Evolutionary conservation across 192 early-diverging fungal species (phyloP).

Genomic region (Globomyces pollinis-pini): DNA sequence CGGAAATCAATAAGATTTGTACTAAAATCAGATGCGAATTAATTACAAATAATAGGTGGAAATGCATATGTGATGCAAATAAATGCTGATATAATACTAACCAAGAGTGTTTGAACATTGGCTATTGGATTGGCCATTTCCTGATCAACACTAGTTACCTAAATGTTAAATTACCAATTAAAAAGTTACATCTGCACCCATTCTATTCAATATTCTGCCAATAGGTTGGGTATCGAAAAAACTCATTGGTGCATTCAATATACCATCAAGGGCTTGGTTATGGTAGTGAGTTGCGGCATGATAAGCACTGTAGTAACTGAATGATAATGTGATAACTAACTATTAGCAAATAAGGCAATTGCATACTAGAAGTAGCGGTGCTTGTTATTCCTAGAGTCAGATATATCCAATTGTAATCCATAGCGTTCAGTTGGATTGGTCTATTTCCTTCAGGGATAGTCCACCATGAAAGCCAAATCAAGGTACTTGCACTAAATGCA

Average conservation of each 20-base stretch:
- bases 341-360: no score
- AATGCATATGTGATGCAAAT: background rate
- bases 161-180: no score
- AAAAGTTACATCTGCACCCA: slow-evolving; percentile 18
- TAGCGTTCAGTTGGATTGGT: slow-evolving; percentile 14
- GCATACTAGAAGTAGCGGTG: no score
- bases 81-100: background rate
- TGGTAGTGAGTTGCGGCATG: no score
- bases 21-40: slow-evolving; percentile 14
- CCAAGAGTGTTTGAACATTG: background rate
- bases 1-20: background rate
- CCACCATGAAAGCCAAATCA: slow-evolving; percentile 43
- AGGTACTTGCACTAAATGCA: no score
- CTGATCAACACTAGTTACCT: background rate
- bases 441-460: no score
- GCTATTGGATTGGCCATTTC: background rate
- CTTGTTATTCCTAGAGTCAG: slow-evolving; percentile 16
- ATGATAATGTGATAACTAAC: slow-evolving; percentile 16
- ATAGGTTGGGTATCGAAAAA: slow-evolving; percentile 91
- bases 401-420: slow-evolving; percentile 20
- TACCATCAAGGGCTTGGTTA: background rate
- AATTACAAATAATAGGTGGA: background rate
- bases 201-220: slow-evolving; percentile 59
- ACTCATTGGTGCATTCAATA: slow-evolving; percentile 56
- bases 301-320: no score